Evolutionary conservation across 495 filamentous ascomycete species (phyloP).

Genomic region (Penicillium riverlandense): DNA sequence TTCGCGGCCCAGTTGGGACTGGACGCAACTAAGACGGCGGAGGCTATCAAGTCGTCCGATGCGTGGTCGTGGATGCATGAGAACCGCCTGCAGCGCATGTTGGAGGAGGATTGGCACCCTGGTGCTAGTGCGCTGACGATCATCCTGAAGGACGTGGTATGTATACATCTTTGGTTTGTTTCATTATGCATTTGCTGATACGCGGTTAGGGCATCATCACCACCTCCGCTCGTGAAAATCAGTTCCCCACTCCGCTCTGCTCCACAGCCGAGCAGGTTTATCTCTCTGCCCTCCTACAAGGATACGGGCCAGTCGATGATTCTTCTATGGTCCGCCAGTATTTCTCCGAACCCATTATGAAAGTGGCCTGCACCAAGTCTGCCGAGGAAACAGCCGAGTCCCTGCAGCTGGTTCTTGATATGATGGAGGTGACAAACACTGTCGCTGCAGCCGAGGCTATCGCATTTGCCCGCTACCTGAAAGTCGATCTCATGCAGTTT

Average conservation of each 20-base stretch:
- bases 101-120: conserved; percentile 59
- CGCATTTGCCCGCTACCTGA: conserved; percentile 53
- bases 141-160: conserved; percentile 69
- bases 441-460: conserved; percentile 60
- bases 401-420: conserved; percentile 47
- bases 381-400: conserved; percentile 22
- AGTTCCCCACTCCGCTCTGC: conserved; percentile 64
- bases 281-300: conserved; percentile 49
- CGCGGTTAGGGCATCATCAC: conserved; percentile 59
- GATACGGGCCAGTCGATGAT: conserved; percentile 62
- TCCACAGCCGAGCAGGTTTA: conserved; percentile 68
- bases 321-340: conserved; percentile 62
- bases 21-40: conserved; percentile 48
- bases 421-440: conserved; percentile 59
- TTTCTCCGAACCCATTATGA: conserved; percentile 30
- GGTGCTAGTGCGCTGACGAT: conserved; percentile 63
- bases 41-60: conserved; percentile 51
- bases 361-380: conserved; percentile 18
- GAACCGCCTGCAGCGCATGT: conserved; percentile 62
- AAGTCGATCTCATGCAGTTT: conserved; percentile 58
- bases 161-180: conserved; percentile 3
- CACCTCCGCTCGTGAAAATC: conserved; percentile 49
- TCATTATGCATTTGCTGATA: background rate
- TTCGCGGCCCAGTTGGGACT: conserved; percentile 63
- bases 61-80: conserved; percentile 78